Base-by-base conservation (phyloP, 2,329 filamentous ascomycete species). In the Penicillium sp. region DNA sequence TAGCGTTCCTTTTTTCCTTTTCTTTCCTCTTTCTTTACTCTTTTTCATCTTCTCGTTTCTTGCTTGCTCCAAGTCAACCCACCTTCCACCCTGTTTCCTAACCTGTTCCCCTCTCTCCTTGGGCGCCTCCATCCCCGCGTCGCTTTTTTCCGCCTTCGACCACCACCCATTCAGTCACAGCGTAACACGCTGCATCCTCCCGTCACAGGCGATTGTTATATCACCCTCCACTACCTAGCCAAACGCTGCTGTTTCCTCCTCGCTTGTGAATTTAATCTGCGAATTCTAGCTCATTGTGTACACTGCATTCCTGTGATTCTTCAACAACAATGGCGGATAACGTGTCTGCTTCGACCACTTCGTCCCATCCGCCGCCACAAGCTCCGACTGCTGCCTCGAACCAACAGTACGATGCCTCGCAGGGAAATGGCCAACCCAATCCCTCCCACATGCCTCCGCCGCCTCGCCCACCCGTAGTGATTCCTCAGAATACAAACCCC, bases 401-500 rank as follows among this genome's bases (percentile, higher is more conserved):
- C 75, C 82, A 83, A 69, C 78, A 79, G 76, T 93, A 91, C 79
- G 91, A 93, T 75, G 88, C 87, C 75, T 85, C 86, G 69, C 90
- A 92, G 80, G 79, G 79, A 70, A 90, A 90, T 75, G 85, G 85
- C 69, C 90, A 91, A 80, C 81, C 83, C 67, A 89, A 89, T 75
- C 85, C 88, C 66, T 81, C 86, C 68, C 91, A 95, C 78, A 93
- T 97, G 90, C 91, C 92, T 62, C 93, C 94, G 61, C 93, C 93
- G 65, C 91, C 93, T 69, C 88, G 97, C 64, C 91, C 96, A 50
- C 87, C 89, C 58, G 86, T 91, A 68, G 88, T 90, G 77, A 98
- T 98, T 74, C 93, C 94, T 30, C 92, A 95, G 80, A 98, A 97
- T 83, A 97, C 88, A 75, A 97, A 97, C 75, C 92, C 93, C 51